A percentile compares a stretch with the other conserved stretches of the same genome.
Evolutionary conservation across 139 green algal species (phyloP).

Genomic region (Tetradesmus lagerheimii): DNA sequence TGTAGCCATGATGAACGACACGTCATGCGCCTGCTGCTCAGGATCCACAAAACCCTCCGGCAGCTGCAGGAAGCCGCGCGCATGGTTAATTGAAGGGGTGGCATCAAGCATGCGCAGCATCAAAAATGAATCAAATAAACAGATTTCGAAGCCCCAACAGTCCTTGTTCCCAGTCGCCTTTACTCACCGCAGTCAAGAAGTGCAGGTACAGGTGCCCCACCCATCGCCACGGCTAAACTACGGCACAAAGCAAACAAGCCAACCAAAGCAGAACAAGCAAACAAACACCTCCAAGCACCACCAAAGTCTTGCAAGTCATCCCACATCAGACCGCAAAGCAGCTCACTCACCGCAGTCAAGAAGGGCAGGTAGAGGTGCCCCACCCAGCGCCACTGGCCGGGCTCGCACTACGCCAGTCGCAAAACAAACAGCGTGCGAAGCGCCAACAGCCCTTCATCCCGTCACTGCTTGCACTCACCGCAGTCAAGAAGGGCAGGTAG

Average conservation of each 20-base stretch:
- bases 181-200: neutral
- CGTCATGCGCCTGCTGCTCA: slow-evolving; percentile 16
- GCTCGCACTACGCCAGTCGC: no score
- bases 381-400: slow-evolving; percentile 21
- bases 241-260: no score
- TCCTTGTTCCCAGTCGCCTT: no score
- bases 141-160: no score
- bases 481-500: slow-evolving; percentile 28
- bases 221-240: slow-evolving; percentile 5
- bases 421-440: no score
- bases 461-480: neutral
- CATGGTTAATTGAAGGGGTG: no score
- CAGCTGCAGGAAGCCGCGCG: slow-evolving; percentile 14
- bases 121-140: no score
- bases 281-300: no score
- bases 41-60: neutral
- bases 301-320: neutral
- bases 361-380: slow-evolving; percentile 32
- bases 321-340: neutral
- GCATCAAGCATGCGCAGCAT: no score
- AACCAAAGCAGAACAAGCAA: no score
- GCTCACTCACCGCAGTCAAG: neutral
- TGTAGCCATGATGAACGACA: neutral
- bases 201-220: slow-evolving; percentile 32
- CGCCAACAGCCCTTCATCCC: no score